Conservation (phyloP, 306 rosid genomes). For the Fagus crenata region DNA sequence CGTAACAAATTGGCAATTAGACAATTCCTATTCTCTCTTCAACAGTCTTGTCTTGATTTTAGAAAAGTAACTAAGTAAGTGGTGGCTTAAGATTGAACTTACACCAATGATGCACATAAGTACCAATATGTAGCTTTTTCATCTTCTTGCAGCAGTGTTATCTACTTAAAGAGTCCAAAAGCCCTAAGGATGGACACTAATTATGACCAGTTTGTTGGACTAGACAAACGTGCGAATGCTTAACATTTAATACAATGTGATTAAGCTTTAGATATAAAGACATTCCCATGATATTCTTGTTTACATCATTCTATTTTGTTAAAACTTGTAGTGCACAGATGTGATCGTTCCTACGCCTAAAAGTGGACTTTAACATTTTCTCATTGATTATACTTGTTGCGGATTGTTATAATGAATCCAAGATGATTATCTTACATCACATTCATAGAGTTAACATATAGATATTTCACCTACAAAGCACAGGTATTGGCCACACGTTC, state of each 20-base stretch:
- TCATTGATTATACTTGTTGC: constrained; percentile 13
- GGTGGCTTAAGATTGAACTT: not conserved
- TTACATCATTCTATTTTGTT: constrained; percentile 34
- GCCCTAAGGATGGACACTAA: constrained; percentile 24
- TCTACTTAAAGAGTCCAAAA: constrained; percentile 10
- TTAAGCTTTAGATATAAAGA: constrained; percentile 12
- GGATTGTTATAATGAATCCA: constrained; percentile 27
- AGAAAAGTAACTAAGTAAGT: not conserved
- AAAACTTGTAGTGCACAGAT: constrained; percentile 11
- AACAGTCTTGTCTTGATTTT: not conserved
- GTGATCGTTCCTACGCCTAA: not conserved
- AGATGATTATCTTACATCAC: constrained; percentile 26
- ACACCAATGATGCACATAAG: constrained; percentile 1
- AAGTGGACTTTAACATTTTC: not conserved
- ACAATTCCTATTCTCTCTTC: not conserved
- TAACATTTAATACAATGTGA: constrained; percentile 30
- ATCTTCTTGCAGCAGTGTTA: constrained; percentile 15
- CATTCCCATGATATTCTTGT: constrained; percentile 11
- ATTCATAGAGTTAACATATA: constrained; percentile 6
- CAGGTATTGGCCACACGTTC: constrained; percentile 42
- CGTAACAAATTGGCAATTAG: not conserved
- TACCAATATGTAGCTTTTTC: not conserved
- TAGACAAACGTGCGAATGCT: constrained; percentile 37
- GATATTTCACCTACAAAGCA: constrained; percentile 32
- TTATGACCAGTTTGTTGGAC: constrained; percentile 32